These are phyloP conservation scores for Mrakiaceae sp. DNA, from an alignment of 1,284 basidiomycete species.

Conservation along the genomic window DNA sequence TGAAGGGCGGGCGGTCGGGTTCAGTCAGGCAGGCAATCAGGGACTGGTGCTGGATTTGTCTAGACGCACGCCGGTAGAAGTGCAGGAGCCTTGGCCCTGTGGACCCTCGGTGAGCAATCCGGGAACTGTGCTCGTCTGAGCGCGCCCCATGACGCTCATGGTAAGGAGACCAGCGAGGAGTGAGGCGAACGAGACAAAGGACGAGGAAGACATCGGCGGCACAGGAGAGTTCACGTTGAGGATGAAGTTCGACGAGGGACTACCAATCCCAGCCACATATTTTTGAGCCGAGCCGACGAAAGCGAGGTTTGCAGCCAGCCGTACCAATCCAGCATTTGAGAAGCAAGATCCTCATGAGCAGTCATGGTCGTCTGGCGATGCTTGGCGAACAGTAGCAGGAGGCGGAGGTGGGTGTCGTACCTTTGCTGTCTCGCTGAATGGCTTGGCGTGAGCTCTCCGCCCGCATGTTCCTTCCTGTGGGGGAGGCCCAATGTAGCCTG, in stretches of 20 bases:
- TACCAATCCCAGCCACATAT: too few relatives aligned
- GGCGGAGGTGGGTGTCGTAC: too few relatives aligned
- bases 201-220: not conserved
- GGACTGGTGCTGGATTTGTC: not conserved
- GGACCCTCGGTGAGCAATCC: slow-evolving; percentile 5
- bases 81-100: slow-evolving; percentile 7
- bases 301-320: too few relatives aligned
- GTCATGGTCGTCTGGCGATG: too few relatives aligned
- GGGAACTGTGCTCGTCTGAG: not conserved
- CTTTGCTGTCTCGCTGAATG: not conserved
- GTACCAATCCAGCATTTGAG: too few relatives aligned
- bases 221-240: too few relatives aligned
- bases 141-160: slow-evolving; percentile 15
- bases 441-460: not conserved
- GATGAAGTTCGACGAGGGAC: too few relatives aligned
- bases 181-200: slow-evolving; percentile 10
- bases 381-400: too few relatives aligned
- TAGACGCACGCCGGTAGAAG: not conserved
- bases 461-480: not conserved
- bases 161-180: slow-evolving; percentile 17
- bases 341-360: too few relatives aligned
- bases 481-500: too few relatives aligned
- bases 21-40: too few relatives aligned
- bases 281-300: too few relatives aligned
- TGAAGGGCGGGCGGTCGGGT: not conserved